These are phyloP conservation scores for Aphanomyces stellatus DNA, from an alignment of 352 stramenopile species.

Conservation along the genomic window DNA sequence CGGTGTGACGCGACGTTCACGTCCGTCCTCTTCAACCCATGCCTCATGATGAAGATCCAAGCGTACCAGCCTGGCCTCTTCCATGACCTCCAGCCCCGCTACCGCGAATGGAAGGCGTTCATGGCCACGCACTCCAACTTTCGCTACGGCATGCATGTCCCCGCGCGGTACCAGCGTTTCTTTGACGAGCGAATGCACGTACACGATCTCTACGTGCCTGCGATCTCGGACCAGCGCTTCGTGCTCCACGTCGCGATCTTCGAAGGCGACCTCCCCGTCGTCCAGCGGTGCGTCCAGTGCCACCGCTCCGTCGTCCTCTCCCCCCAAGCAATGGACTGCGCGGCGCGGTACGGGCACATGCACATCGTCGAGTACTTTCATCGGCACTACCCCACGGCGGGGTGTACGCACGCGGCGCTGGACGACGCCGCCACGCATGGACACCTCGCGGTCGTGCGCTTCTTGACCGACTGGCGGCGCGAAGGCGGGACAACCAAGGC, in stretches of 20 bases:
- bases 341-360: not conserved
- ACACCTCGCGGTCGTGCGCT: not conserved
- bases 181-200: not conserved
- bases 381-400: not conserved
- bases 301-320: not conserved
- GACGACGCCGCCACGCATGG: conserved; percentile 3
- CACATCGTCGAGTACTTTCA: conserved; percentile 15
- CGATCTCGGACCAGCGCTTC: not conserved
- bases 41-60: conserved; percentile 1
- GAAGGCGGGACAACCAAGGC: not conserved
- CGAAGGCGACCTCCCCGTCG: conserved; percentile 10
- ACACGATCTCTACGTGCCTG: not conserved
- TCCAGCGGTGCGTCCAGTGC: conserved; percentile 2
- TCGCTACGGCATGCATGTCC: not conserved
- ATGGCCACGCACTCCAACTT: not conserved
- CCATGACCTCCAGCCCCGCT: not conserved
- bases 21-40: not conserved
- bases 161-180: not conserved
- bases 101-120: conserved; percentile 5
- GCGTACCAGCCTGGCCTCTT: conserved; percentile 10
- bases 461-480: not conserved
- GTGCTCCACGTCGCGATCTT: conserved; percentile 16
- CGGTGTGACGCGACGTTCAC: not conserved
- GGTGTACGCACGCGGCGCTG: not conserved
- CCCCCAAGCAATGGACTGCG: not conserved